Percentiles rank a stretch among this genome's conserved stretches.
These are phyloP conservation scores for Nothopassalora personata DNA, from an alignment of 2,329 filamentous ascomycete genomes.

Conservation along the genomic window DNA sequence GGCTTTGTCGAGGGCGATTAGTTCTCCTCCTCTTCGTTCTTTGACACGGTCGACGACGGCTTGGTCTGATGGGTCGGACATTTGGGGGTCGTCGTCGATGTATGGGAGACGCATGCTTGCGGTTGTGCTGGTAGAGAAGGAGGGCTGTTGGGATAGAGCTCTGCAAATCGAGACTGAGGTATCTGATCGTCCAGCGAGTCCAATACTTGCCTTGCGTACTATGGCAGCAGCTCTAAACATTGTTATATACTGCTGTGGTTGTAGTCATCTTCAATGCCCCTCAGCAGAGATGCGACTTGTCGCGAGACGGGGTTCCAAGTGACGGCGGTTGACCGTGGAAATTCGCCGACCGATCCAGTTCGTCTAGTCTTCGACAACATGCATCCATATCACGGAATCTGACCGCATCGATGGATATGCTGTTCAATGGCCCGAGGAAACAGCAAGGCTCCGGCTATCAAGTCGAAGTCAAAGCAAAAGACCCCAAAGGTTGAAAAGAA, in stretches of 20 bases:
- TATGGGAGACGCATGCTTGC: constrained; percentile 51
- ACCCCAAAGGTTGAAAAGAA: neutral
- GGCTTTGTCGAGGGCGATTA: constrained; percentile 51
- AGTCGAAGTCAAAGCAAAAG: neutral
- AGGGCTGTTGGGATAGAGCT: neutral
- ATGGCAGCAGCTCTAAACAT: neutral
- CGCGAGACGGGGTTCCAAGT: neutral
- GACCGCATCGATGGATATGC: neutral
- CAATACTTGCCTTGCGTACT: neutral
- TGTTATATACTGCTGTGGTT: neutral
- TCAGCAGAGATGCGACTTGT: neutral
- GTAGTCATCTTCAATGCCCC: neutral
- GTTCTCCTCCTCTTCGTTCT: constrained; percentile 46
- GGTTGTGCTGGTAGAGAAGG: neutral
- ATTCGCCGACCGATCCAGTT: neutral
- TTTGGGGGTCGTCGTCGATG: constrained; percentile 47
- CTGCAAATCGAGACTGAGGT: neutral
- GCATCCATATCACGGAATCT: neutral
- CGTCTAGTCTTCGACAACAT: neutral
- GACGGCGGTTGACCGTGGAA: neutral
- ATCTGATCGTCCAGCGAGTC: neutral
- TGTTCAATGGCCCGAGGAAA: constrained; percentile 16
- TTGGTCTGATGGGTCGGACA: constrained; percentile 44
- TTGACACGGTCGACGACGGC: constrained; percentile 48
- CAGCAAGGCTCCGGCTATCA: constrained; percentile 9